phyloP scores from a whole-genome alignment of 106 monocot species.

The Phalaenopsis equestris region DNA sequence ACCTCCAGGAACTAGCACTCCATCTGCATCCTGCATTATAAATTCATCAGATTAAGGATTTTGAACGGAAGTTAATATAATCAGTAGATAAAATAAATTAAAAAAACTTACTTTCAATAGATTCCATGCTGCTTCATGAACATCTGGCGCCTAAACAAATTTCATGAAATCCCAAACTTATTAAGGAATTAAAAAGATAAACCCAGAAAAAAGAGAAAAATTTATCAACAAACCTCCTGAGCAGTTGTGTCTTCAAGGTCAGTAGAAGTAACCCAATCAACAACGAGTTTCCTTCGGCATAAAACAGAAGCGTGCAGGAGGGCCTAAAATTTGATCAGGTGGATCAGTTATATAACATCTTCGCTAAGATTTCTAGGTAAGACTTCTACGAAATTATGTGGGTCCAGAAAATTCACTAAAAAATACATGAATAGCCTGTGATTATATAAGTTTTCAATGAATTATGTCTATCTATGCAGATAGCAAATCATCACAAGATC shows the following conservation, averaged over 20 bases:
- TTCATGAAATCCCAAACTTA: background rate
- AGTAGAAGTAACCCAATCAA: slow-evolving; percentile 83
- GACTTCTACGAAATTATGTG: background rate
- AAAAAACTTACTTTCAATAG: slow-evolving; percentile 50
- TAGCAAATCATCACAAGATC: background rate
- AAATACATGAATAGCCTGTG: background rate
- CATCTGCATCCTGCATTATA: slow-evolving; percentile 65
- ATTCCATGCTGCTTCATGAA: slow-evolving; percentile 73
- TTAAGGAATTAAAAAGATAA: background rate
- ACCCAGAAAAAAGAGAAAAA: background rate
- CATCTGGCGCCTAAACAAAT: slow-evolving; percentile 44
- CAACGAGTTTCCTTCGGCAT: slow-evolving; percentile 63
- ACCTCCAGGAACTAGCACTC: slow-evolving; percentile 88
- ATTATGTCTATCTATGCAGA: too few relatives aligned
- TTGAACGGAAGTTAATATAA: background rate
- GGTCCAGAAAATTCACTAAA: background rate
- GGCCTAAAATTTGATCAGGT: slow-evolving; percentile 38
- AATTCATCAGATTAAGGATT: background rate
- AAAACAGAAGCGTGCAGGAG: slow-evolving; percentile 84
- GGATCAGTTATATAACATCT: background rate
- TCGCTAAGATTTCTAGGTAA: background rate
- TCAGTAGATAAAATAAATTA: background rate
- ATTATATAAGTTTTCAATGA: background rate
- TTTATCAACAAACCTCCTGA: slow-evolving; percentile 30
- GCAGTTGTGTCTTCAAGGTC: slow-evolving; percentile 76